Conservation (phyloP, 495 filamentous ascomycete genomes). For the Neurospora sp. region DNA sequence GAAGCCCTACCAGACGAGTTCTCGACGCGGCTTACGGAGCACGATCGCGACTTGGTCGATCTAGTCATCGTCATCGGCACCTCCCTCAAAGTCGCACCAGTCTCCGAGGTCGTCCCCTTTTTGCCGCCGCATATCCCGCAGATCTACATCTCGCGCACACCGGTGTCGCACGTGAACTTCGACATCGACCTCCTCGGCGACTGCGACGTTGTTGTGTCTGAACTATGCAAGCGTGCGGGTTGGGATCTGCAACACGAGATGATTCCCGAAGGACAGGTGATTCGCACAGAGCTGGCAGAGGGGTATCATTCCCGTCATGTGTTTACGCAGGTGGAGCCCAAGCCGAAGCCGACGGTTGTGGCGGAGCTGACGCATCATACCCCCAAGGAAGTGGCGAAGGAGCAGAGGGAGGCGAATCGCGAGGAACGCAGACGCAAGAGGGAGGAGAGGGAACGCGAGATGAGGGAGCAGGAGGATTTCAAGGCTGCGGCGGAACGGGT, state of each 20-base stretch:
- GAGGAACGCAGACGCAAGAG: background rate
- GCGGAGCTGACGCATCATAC: background rate
- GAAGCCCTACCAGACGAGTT: slow-evolving; percentile 80
- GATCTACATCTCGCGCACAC: slow-evolving; percentile 86
- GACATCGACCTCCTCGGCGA: slow-evolving; percentile 91
- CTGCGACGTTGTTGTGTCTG: slow-evolving; percentile 82
- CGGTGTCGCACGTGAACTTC: slow-evolving; percentile 81
- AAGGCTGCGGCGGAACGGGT: background rate
- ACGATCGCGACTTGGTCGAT: slow-evolving; percentile 72
- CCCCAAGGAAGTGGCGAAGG: background rate
- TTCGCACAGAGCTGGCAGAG: slow-evolving; percentile 46
- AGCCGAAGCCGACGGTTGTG: background rate
- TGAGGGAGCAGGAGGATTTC: background rate
- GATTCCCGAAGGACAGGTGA: slow-evolving; percentile 58
- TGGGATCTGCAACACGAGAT: slow-evolving; percentile 89
- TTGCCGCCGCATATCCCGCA: slow-evolving; percentile 74
- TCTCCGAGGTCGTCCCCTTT: slow-evolving; percentile 78
- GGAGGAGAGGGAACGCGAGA: background rate
- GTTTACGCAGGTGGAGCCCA: slow-evolving; percentile 33
- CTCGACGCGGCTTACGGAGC: slow-evolving; percentile 63
- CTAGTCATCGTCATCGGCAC: slow-evolving; percentile 97
- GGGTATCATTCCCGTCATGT: slow-evolving; percentile 57
- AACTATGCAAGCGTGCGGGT: slow-evolving; percentile 73
- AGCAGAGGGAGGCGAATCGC: background rate
- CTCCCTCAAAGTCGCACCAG: slow-evolving; percentile 90